A percentile compares a stretch with the other conserved stretches of the same genome.
These are phyloP conservation scores for Mucor irregularis DNA, from an alignment of 371 early-diverging fungal genomes.

Conservation along the genomic window DNA sequence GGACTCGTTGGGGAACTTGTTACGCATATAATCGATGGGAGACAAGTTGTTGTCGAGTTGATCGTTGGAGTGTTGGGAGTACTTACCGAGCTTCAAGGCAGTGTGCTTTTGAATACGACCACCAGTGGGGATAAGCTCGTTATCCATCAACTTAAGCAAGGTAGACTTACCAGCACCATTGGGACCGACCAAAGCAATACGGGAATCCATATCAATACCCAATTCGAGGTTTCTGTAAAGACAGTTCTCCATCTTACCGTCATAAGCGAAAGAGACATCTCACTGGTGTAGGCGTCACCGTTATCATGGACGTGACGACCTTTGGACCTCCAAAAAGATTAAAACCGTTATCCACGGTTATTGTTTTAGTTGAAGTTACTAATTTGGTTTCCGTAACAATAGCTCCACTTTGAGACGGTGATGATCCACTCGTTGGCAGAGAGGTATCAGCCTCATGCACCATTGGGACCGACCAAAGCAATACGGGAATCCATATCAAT, in stretches of 20 bases:
- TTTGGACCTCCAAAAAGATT: not conserved
- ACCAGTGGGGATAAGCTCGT: constrained; percentile 80
- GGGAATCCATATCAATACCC: constrained; percentile 96
- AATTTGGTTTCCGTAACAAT: too few species aligned
- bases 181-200: constrained; percentile 89
- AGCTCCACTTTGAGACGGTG: too few species aligned
- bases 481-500: constrained; percentile 97
- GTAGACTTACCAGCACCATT: constrained; percentile 96
- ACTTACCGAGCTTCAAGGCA: constrained; percentile 93
- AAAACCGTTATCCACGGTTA: too few species aligned
- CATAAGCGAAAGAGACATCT: constrained; percentile 93
- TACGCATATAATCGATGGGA: constrained; percentile 93
- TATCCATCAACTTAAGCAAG: constrained; percentile 90
- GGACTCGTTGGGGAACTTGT: constrained; percentile 68
- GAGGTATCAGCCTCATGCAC: too few species aligned
- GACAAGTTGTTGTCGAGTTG: constrained; percentile 86
- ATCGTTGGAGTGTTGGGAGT: constrained; percentile 97
- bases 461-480: constrained; percentile 90
- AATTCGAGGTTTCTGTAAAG: constrained; percentile 91
- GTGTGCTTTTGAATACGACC: constrained; percentile 91
- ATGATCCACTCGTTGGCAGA: too few species aligned
- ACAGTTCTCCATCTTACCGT: constrained; percentile 75
- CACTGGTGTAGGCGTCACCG: not conserved
- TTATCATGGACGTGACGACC: not conserved
- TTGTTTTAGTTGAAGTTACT: not conserved